These are phyloP conservation scores for Scenedesmus sp. DNA, from an alignment of 163 green algal species.

Conservation along the genomic window DNA sequence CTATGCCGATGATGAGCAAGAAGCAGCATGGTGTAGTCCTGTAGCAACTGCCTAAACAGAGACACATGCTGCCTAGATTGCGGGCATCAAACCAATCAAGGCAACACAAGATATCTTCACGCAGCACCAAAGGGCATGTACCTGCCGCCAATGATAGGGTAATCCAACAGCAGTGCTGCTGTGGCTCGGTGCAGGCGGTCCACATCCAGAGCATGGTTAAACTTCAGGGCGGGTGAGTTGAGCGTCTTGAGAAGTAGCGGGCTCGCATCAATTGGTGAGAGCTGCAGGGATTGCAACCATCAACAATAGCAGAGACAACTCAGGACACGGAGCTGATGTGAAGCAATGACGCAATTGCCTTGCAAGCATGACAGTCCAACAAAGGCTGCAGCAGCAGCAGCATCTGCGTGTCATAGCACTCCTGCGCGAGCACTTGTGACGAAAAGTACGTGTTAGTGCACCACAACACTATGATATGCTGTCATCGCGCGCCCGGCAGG, in stretches of 20 bases:
- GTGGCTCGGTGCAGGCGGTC: neutral
- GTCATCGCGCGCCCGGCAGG: neutral
- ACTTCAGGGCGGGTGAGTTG: slow-evolving; percentile 36
- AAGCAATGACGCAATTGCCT: too few species aligned
- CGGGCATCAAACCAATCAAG: too few species aligned
- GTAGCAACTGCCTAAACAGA: too few species aligned
- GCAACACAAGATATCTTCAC: too few species aligned
- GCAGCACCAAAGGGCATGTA: neutral
- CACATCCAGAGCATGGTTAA: neutral
- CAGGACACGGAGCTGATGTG: neutral
- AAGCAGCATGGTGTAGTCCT: neutral
- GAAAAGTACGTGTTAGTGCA: neutral
- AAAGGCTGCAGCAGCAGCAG: neutral
- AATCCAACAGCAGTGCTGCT: slow-evolving; percentile 24
- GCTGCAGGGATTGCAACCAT: neutral
- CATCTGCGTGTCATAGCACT: neutral
- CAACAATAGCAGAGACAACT: neutral
- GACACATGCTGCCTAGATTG: too few species aligned
- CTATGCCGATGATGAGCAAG: too few species aligned
- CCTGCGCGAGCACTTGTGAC: too few species aligned
- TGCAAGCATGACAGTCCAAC: too few species aligned
- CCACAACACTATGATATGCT: neutral
- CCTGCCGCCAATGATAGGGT: slow-evolving; percentile 36
- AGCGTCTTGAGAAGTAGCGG: slow-evolving; percentile 26
- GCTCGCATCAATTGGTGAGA: slow-evolving; percentile 26